phyloP scores from a whole-genome alignment of 1,284 basidiomycete species.

The Ustilago cynodontis region DNA sequence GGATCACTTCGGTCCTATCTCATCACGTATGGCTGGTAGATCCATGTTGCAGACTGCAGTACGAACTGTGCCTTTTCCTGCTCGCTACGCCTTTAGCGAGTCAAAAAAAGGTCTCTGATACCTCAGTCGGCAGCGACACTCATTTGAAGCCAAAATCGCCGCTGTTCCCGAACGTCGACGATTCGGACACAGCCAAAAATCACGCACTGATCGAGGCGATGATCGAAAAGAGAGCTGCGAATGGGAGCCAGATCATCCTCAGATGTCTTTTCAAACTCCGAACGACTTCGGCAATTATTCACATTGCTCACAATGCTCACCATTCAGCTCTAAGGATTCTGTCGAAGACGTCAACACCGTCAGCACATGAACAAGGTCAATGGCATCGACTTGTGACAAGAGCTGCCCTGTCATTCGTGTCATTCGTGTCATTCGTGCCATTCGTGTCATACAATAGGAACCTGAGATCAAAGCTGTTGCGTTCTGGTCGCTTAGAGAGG shows the following conservation, averaged over 20 bases:
- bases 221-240: no score
- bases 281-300: slow-evolving; percentile 19
- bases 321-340: neutral
- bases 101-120: slow-evolving; percentile 5
- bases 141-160: neutral
- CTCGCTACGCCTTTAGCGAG: slow-evolving; percentile 12
- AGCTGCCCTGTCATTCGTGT: no score
- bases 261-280: slow-evolving; percentile 16
- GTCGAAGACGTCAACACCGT: neutral
- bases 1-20: slow-evolving; percentile 5
- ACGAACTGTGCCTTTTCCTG: neutral
- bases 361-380: neutral
- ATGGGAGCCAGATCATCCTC: neutral
- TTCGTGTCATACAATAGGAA: neutral
- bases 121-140: neutral
- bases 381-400: neutral
- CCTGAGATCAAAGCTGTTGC: neutral
- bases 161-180: neutral
- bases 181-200: neutral
- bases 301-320: neutral
- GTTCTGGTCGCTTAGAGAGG: neutral
- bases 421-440: no score
- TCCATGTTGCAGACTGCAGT: neutral
- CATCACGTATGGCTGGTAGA: neutral
- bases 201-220: neutral